phyloP scores from a whole-genome alignment of 768 basidiomycete species.

The Boletus subparvulus region DNA sequence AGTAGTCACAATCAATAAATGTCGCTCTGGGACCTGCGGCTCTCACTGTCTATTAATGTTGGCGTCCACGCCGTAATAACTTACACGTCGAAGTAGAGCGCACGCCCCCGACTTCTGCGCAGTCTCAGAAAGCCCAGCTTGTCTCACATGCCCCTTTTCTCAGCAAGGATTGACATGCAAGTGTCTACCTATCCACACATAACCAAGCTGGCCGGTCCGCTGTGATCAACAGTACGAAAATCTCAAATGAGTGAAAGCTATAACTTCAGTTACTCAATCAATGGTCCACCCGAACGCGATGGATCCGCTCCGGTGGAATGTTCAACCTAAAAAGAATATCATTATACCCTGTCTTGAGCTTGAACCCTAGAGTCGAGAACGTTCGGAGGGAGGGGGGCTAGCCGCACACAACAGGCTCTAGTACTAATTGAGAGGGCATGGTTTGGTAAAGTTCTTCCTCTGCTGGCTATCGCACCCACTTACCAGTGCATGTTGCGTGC shows the following conservation, averaged over 20 bases:
- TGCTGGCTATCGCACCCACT: constrained; percentile 9
- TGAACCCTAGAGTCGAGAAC: constrained; percentile 9
- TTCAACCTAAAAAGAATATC: background rate
- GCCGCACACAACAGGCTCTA: constrained; percentile 1
- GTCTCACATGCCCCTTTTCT: background rate
- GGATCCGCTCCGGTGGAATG: constrained; percentile 9
- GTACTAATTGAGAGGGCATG: constrained; percentile 16
- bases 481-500: constrained; percentile 22
- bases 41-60: constrained; percentile 11
- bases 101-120: background rate
- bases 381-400: background rate
- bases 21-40: background rate
- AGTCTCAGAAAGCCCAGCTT: background rate
- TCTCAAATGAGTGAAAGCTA: background rate
- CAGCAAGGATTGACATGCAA: background rate
- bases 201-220: background rate
- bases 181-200: no score
- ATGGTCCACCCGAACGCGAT: constrained; percentile 1
- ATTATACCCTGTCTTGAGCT: background rate
- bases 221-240: background rate
- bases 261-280: background rate
- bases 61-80: background rate
- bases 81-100: background rate
- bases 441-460: constrained; percentile 28
- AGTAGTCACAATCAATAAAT: background rate